Evolutionary conservation across 208 protist species (phyloP).

Genomic region (Jaenimonas drosophilae): DNA sequence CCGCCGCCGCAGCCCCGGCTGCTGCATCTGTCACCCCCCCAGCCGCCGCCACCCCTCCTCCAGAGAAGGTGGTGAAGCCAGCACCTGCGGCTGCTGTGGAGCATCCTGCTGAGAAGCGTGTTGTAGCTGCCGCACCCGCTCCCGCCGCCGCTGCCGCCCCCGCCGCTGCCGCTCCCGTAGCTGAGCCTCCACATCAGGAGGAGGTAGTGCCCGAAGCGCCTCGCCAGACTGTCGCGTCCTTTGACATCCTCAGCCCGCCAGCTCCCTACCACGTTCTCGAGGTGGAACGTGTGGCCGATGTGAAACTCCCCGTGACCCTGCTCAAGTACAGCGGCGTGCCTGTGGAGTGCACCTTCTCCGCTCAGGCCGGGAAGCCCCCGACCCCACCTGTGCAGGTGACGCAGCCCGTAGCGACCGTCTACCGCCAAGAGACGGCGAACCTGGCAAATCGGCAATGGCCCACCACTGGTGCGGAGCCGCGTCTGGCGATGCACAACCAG

Average conservation of each 20-base stretch:
- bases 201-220: slow-evolving; percentile 9
- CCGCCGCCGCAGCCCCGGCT: slow-evolving; percentile 6
- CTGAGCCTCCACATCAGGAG: slow-evolving; percentile 6
- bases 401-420: too few species aligned
- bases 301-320: slow-evolving; percentile 27
- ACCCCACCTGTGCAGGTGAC: too few species aligned
- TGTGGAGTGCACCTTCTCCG: slow-evolving; percentile 36
- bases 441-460: slow-evolving; percentile 13
- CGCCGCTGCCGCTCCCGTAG: slow-evolving; percentile 10
- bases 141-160: slow-evolving; percentile 10
- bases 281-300: slow-evolving; percentile 36
- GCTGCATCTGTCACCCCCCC: neutral
- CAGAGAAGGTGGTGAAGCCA: slow-evolving; percentile 2
- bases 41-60: neutral
- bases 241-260: too few species aligned
- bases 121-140: slow-evolving; percentile 7
- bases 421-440: slow-evolving; percentile 33
- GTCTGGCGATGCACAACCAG: neutral
- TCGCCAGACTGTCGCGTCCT: too few species aligned
- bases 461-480: slow-evolving; percentile 4
- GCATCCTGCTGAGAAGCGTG: slow-evolving; percentile 12
- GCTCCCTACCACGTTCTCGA: slow-evolving; percentile 52
- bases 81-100: slow-evolving; percentile 3
- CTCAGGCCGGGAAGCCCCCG: slow-evolving; percentile 27
- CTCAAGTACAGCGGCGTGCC: slow-evolving; percentile 13